phyloP scores from a whole-genome alignment of 441 rosid genomes.

The Corymbia calophylla region DNA sequence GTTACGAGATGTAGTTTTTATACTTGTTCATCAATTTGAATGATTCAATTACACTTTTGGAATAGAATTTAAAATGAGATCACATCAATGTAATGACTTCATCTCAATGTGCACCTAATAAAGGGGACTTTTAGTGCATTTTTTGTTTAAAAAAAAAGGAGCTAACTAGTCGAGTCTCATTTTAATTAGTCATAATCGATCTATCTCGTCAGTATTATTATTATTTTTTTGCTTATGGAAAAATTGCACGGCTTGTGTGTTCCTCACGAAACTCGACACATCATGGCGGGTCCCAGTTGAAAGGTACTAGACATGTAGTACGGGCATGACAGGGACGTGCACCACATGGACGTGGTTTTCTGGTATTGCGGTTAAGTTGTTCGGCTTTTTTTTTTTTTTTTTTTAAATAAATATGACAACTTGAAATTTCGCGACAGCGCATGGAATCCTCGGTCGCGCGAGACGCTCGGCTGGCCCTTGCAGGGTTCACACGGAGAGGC shows the following conservation, averaged over 20 bases:
- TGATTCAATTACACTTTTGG: fast-evolving
- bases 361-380: background rate
- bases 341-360: background rate
- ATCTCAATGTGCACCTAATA: background rate
- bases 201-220: background rate
- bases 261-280: background rate
- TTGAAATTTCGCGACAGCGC: background rate
- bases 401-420: background rate
- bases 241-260: background rate
- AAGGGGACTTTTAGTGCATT: background rate
- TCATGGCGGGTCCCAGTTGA: background rate
- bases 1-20: background rate
- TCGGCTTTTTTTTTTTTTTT: background rate
- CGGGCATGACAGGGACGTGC: background rate
- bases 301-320: background rate
- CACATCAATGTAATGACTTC: background rate
- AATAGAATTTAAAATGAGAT: background rate
- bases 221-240: no score
- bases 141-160: background rate
- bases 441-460: background rate
- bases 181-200: background rate
- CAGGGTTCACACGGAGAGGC: background rate
- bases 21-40: fast-evolving
- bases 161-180: background rate
- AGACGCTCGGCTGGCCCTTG: background rate